These are phyloP conservation scores for Synchytrium microbalum DNA, from an alignment of 371 early-diverging fungal genomes.

Conservation along the genomic window DNA sequence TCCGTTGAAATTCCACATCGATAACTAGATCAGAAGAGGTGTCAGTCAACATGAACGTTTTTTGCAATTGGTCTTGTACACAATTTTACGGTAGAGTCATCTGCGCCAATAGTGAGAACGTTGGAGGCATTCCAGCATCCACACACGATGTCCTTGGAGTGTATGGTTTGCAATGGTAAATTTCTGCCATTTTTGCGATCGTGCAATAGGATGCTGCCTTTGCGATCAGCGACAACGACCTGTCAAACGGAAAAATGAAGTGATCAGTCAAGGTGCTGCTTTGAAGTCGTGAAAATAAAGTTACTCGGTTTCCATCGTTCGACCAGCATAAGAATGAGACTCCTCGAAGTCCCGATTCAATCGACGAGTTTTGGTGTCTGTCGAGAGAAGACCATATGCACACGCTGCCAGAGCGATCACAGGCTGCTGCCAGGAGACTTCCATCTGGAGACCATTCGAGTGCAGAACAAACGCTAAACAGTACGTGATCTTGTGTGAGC, in stretches of 20 bases:
- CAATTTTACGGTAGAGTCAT: slow-evolving; percentile 33
- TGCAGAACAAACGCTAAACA: slow-evolving; percentile 20
- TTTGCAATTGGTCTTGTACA: too few relatives aligned
- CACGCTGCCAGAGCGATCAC: slow-evolving; percentile 13
- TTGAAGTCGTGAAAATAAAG: not conserved
- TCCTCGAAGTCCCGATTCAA: slow-evolving; percentile 32
- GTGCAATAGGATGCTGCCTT: slow-evolving; percentile 33
- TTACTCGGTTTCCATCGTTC: slow-evolving; percentile 19
- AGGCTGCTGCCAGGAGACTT: slow-evolving; percentile 22
- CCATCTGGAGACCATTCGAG: slow-evolving; percentile 34
- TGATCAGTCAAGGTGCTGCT: not conserved
- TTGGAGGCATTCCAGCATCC: slow-evolving; percentile 27
- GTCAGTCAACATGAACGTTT: not conserved
- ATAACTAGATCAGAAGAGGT: not conserved
- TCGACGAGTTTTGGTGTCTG: slow-evolving; percentile 4
- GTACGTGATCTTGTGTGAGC: slow-evolving; percentile 5
- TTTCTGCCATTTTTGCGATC: slow-evolving; percentile 25
- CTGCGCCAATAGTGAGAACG: slow-evolving; percentile 31
- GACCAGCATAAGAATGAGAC: slow-evolving; percentile 27
- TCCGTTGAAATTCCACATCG: not conserved
- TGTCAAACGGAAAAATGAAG: slow-evolving; percentile 7
- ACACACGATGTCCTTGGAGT: slow-evolving; percentile 29
- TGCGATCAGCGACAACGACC: slow-evolving; percentile 31
- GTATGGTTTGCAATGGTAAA: slow-evolving; percentile 33
- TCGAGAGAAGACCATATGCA: slow-evolving; percentile 30